Percentiles rank a stretch among this genome's conserved stretches.
Evolutionary conservation across 1,139 yeast species (phyloP).

Genomic region (Protomyces pachydermus): DNA sequence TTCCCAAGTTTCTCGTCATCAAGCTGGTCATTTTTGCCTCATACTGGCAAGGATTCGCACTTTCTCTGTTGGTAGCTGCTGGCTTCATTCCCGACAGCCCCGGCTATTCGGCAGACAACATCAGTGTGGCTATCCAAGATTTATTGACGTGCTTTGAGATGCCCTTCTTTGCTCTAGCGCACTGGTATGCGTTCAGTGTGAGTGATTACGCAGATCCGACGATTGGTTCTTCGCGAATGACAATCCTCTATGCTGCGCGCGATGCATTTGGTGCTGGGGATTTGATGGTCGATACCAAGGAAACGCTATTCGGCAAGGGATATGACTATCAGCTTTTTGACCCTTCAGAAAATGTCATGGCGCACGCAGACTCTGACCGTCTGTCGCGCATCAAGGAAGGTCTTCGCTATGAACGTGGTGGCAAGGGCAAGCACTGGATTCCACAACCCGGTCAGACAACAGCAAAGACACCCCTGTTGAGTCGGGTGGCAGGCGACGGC

Average conservation of each 20-base stretch:
- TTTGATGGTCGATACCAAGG: constrained; percentile 67
- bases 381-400: constrained; percentile 78
- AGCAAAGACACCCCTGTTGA: constrained; percentile 14
- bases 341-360: constrained; percentile 38
- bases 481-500: not conserved
- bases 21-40: constrained; percentile 91
- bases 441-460: constrained; percentile 39
- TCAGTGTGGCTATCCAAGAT: constrained; percentile 62
- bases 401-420: constrained; percentile 70
- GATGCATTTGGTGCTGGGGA: constrained; percentile 78
- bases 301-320: constrained; percentile 66
- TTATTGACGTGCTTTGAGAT: constrained; percentile 77
- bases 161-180: constrained; percentile 80
- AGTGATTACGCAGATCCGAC: constrained; percentile 90
- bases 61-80: constrained; percentile 56
- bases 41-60: constrained; percentile 86
- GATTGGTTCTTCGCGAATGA: constrained; percentile 95
- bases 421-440: constrained; percentile 80
- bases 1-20: constrained; percentile 88
- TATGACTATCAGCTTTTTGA: constrained; percentile 84
- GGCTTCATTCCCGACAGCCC: constrained; percentile 47
- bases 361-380: constrained; percentile 53
- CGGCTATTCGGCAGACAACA: constrained; percentile 38
- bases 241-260: constrained; percentile 40
- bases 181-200: constrained; percentile 79